Evolutionary conservation across 495 filamentous ascomycete genomes (phyloP).

Genomic region (Tuber brumale): DNA sequence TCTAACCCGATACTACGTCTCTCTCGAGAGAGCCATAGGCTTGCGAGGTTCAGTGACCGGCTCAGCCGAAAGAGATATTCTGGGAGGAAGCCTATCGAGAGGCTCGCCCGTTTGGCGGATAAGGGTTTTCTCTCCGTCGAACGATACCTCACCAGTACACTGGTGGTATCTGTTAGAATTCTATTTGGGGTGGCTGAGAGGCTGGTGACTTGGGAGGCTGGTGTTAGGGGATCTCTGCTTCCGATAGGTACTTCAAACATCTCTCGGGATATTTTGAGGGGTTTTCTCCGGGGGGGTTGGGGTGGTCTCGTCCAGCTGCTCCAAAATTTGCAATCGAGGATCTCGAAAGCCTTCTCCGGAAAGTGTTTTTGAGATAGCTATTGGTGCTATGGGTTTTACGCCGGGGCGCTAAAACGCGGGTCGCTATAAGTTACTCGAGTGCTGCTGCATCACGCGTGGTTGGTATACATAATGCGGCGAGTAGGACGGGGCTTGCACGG

Average conservation of each 20-base stretch:
- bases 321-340: background rate
- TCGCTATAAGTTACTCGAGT: background rate
- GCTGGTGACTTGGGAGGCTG: background rate
- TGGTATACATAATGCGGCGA: background rate
- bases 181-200: background rate
- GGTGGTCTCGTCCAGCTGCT: background rate
- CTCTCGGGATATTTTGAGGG: background rate
- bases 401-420: background rate
- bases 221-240: background rate
- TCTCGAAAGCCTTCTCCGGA: background rate
- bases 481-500: background rate
- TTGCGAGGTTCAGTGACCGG: background rate
- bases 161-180: background rate
- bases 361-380: background rate
- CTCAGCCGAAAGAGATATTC: background rate
- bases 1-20: background rate
- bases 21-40: background rate
- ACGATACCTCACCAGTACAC: background rate
- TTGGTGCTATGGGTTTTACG: background rate
- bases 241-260: background rate
- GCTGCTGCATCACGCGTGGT: background rate
- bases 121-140: background rate
- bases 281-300: background rate
- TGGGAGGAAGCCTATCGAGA: background rate
- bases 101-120: background rate